A percentile compares a stretch with the other conserved stretches of the same genome.
phyloP scores from a whole-genome alignment of 495 filamentous ascomycete species.

The Neurospora terricola region DNA sequence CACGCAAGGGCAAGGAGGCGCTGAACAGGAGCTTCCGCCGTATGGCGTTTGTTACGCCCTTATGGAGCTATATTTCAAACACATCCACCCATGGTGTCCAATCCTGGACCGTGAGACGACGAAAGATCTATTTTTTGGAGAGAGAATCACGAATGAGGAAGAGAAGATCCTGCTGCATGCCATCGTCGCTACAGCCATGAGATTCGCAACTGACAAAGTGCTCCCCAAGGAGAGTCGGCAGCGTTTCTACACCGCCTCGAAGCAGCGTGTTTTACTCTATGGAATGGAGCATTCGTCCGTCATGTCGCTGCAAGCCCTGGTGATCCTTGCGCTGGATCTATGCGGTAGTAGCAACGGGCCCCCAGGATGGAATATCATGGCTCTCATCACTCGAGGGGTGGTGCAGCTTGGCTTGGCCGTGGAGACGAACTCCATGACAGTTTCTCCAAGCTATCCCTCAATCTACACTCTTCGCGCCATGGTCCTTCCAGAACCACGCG shows the following conservation, averaged over 20 bases:
- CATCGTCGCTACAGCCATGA: constrained; percentile 74
- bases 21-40: constrained; percentile 71
- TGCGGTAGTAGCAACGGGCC: constrained; percentile 75
- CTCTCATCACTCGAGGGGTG: constrained; percentile 73
- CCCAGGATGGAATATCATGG: constrained; percentile 81
- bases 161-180: constrained; percentile 77
- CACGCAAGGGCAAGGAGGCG: constrained; percentile 27
- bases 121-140: constrained; percentile 70
- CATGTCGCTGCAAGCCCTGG: constrained; percentile 73
- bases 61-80: constrained; percentile 81
- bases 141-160: constrained; percentile 62
- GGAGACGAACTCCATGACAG: constrained; percentile 64
- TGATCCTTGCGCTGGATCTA: constrained; percentile 71
- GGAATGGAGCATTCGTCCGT: constrained; percentile 82
- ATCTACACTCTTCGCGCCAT: constrained; percentile 80
- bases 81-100: constrained; percentile 85
- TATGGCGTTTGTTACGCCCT: constrained; percentile 75
- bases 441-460: constrained; percentile 63
- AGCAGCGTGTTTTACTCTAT: constrained; percentile 74
- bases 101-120: constrained; percentile 75
- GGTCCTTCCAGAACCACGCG: constrained; percentile 67
- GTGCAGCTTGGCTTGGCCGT: constrained; percentile 76
- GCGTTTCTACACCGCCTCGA: constrained; percentile 68
- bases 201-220: constrained; percentile 66
- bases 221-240: constrained; percentile 60